Base-by-base conservation (phyloP, 495 filamentous ascomycete genomes). In the Xylaria nigripes region DNA sequence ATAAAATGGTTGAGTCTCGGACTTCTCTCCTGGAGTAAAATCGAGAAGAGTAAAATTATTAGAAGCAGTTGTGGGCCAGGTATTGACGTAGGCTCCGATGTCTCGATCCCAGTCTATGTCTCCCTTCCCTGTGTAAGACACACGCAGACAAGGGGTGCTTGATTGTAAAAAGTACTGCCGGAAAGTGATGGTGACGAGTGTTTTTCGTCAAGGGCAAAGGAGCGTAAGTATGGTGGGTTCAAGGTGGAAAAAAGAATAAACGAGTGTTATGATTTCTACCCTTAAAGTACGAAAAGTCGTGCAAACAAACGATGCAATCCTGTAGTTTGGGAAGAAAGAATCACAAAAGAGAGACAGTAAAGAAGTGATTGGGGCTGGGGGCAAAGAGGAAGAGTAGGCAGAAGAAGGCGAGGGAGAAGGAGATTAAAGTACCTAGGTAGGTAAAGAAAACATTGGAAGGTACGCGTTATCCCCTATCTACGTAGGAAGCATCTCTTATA, bases 201-300 rank as follows among this genome's bases (percentile, higher is more conserved):
- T n/a, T n/a, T n/a, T n/a, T n/a, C n/a, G n/a, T n/a, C n/a, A n/a
- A n/a, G n/a, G 38, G 21, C 10, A 3, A 55, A 55, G 40, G 53
- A 49, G 44, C 53, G 53, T 48, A 38, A 7, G 19, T 22, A 15
- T 34, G 32, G 6, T 15, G 32, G 32, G 43, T 38, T 54, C 23
- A 22, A 3, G 22, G 7, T 34, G 45, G 30, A 36, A 40, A 36
- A 21, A 19, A 22, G 53, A 52, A 36, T 48, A 32, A 54, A 65
- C 45, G 48, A 51, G 48, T 59, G 40, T 60, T 52, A 48, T 54
- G 47, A 30, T 62, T 57, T 52, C 55, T 21, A 27, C 55, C 59
- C 57, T 54, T 58, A 55, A 54, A 52, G 44, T 52, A 59, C 55
- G 53, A 36, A 36, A 55, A 23, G 53, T 61, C 58, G 57, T 54